Conservation (phyloP, 2,329 filamentous ascomycete genomes). For the Neopestalotiopsis clavispora region DNA sequence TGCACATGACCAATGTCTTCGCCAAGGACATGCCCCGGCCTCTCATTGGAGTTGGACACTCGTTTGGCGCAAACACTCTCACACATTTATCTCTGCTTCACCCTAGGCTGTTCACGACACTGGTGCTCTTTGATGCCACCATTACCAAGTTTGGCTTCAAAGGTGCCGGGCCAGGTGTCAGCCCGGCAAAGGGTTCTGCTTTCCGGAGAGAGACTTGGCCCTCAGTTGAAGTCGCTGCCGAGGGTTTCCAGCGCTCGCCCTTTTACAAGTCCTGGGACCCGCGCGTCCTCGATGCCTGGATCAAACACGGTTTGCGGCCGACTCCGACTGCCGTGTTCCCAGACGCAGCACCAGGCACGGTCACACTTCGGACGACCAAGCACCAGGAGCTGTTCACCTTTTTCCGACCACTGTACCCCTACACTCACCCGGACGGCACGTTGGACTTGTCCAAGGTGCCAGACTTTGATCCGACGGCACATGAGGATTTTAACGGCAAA, state of each 20-base stretch:
- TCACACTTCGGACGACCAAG: conserved; percentile 81
- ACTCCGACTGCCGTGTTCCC: conserved; percentile 68
- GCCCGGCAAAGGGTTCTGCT: conserved; percentile 66
- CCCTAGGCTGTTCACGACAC: conserved; percentile 76
- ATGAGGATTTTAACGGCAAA: conserved; percentile 37
- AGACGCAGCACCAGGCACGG: conserved; percentile 45
- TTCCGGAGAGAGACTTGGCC: conserved; percentile 83
- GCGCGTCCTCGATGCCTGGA: conserved; percentile 76
- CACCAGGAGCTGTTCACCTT: conserved; percentile 89
- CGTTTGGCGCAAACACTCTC: conserved; percentile 81
- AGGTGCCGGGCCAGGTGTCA: conserved; percentile 39
- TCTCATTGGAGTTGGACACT: conserved; percentile 85
- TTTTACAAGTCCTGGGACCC: conserved; percentile 87
- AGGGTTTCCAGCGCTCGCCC: conserved; percentile 67
- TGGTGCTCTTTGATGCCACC: conserved; percentile 86
- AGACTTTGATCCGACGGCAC: conserved; percentile 49
- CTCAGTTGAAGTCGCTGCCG: conserved; percentile 70
- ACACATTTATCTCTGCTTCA: conserved; percentile 75
- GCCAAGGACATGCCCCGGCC: conserved; percentile 80
- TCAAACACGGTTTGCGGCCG: conserved; percentile 76
- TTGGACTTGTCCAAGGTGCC: conserved; percentile 46
- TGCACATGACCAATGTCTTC: conserved; percentile 85
- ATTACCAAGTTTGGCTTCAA: conserved; percentile 58
- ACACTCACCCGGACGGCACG: conserved; percentile 44
- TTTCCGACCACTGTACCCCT: conserved; percentile 63